phyloP scores from a whole-genome alignment of 1,284 basidiomycete genomes.

The Sporisorium iseilematis-ciliati region DNA sequence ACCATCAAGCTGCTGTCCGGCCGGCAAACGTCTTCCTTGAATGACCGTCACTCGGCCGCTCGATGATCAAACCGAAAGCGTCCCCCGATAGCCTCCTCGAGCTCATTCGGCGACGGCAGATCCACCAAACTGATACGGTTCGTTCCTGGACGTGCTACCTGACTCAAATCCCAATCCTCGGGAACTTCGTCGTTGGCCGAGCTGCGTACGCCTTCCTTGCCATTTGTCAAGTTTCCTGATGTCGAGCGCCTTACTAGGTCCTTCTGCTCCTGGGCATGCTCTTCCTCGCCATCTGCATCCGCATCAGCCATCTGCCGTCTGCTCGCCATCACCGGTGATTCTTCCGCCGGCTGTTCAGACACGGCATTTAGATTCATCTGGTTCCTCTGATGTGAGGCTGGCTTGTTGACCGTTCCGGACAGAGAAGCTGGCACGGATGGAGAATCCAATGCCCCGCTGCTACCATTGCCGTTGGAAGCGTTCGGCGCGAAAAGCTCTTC shows the following conservation, averaged over 20 bases:
- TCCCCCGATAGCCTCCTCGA: slow-evolving; percentile 42
- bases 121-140: slow-evolving; percentile 49
- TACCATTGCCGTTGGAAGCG: slow-evolving; percentile 5
- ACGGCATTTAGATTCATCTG: slow-evolving; percentile 52
- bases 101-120: slow-evolving; percentile 47
- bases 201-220: not conserved
- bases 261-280: not conserved
- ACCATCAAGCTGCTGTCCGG: not conserved
- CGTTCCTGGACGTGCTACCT: slow-evolving; percentile 28
- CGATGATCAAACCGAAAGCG: slow-evolving; percentile 29
- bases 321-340: slow-evolving; percentile 39
- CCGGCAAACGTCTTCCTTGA: not conserved
- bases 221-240: not conserved
- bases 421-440: slow-evolving; percentile 11
- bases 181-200: slow-evolving; percentile 30
- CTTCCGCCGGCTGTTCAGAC: slow-evolving; percentile 45
- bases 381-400: slow-evolving; percentile 45
- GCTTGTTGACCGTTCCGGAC: slow-evolving; percentile 35
- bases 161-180: slow-evolving; percentile 47
- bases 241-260: not conserved
- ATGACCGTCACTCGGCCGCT: slow-evolving; percentile 12
- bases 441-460: slow-evolving; percentile 10
- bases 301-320: slow-evolving; percentile 13
- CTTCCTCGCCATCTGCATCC: not conserved
- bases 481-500: slow-evolving; percentile 45